A percentile compares a stretch with the other conserved stretches of the same genome.
phyloP scores from a whole-genome alignment of 1,284 basidiomycete species.

The Ustilago cynodontis region DNA sequence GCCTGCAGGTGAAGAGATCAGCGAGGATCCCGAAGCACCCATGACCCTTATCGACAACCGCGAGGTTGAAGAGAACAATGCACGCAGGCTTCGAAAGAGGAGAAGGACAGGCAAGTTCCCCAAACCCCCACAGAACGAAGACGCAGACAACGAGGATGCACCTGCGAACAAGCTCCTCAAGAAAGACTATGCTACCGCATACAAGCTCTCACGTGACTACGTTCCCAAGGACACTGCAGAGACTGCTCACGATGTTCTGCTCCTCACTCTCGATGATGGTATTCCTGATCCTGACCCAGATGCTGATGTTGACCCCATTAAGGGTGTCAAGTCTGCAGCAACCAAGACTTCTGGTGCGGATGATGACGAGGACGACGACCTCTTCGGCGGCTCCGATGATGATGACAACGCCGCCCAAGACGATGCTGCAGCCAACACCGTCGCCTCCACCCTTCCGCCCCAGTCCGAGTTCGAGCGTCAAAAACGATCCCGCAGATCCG shows the following conservation, averaged over 20 bases:
- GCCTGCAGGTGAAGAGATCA: constrained; percentile 56
- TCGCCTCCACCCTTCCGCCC: constrained; percentile 51
- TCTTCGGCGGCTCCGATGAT: constrained; percentile 50
- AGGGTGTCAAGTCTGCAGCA: constrained; percentile 32
- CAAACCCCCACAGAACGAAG: constrained; percentile 19
- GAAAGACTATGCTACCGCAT: constrained; percentile 57
- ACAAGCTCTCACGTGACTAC: constrained; percentile 59
- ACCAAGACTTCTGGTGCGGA: constrained; percentile 10
- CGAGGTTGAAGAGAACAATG: constrained; percentile 50
- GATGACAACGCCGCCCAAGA: constrained; percentile 17
- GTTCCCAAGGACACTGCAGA: constrained; percentile 56
- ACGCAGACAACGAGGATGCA: constrained; percentile 18
- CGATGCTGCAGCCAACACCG: constrained; percentile 12
- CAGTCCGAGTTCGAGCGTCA: constrained; percentile 56
- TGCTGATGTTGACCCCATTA: constrained; percentile 44
- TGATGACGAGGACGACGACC: constrained; percentile 49
- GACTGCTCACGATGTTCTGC: constrained; percentile 51
- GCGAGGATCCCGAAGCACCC: constrained; percentile 43
- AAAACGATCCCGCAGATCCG: constrained; percentile 43
- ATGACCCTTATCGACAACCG: constrained; percentile 40
- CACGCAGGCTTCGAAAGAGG: constrained; percentile 57
- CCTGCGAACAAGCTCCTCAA: constrained; percentile 29
- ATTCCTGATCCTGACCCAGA: constrained; percentile 58
- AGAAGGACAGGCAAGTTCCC: constrained; percentile 61
- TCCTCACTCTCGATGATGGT: constrained; percentile 62